Conservation (phyloP, 2,329 filamentous ascomycete genomes). For the Xylariaceae sp. region DNA sequence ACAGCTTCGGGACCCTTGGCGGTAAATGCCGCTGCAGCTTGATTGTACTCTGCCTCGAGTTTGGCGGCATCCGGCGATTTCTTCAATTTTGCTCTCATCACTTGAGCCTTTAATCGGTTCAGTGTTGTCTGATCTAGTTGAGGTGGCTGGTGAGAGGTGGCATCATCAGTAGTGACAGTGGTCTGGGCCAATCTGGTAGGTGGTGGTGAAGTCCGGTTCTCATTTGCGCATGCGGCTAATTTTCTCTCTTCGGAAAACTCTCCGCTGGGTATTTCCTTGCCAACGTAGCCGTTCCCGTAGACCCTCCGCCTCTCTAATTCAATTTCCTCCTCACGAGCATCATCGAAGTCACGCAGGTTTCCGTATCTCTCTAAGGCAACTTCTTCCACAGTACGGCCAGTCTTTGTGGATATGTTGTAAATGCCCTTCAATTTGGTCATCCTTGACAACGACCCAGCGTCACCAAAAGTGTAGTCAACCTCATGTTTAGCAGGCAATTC, state of each 20-base stretch:
- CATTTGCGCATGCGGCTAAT: conserved; percentile 47
- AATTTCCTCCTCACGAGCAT: conserved; percentile 86
- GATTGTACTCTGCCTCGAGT: conserved; percentile 79
- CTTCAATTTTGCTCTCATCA: conserved; percentile 92
- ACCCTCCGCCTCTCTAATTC: conserved; percentile 77
- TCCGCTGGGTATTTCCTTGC: conserved; percentile 80
- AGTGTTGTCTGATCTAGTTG: conserved; percentile 70
- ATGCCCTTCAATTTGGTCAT: conserved; percentile 92
- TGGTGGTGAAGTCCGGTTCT: conserved; percentile 28
- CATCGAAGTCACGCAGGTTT: conserved; percentile 76
- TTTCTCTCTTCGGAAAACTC: conserved; percentile 76
- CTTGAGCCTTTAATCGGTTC: conserved; percentile 84
- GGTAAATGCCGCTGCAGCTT: conserved; percentile 58
- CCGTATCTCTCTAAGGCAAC: conserved; percentile 79
- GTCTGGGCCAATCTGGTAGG: conserved; percentile 46
- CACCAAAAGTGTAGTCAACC: conserved; percentile 80
- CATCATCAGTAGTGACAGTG: conserved; percentile 50
- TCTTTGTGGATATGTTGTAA: conserved; percentile 72
- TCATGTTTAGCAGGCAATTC: conserved; percentile 52
- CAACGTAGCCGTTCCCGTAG: conserved; percentile 79
- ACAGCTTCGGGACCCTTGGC: conserved; percentile 61
- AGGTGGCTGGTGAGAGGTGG: conserved; percentile 41
- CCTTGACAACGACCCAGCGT: conserved; percentile 85
- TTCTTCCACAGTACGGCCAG: conserved; percentile 67
- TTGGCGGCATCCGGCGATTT: conserved; percentile 67